These are phyloP conservation scores for Stentor roeselii DNA, from an alignment of 73 alveolate genomes.

Conservation along the genomic window DNA sequence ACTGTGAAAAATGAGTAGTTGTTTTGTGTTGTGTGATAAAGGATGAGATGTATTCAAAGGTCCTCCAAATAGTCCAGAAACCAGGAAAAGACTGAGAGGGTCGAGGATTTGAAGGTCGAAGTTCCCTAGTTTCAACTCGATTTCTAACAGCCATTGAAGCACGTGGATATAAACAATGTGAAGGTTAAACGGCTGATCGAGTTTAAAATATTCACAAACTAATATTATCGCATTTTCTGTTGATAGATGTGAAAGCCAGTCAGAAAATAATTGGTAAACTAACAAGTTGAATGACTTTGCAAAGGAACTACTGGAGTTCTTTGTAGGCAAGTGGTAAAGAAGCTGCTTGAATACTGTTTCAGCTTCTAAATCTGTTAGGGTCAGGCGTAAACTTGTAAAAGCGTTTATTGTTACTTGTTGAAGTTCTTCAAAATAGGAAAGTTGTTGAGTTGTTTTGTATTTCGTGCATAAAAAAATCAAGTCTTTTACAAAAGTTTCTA, in stretches of 20 bases:
- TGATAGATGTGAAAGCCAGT: constrained; percentile 16
- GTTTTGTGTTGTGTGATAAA: neutral
- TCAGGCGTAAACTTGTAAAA: neutral
- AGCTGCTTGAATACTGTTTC: neutral
- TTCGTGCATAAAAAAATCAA: neutral
- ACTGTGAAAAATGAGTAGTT: neutral
- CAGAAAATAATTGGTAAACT: constrained; percentile 12
- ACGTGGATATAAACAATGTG: neutral
- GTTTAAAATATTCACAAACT: neutral
- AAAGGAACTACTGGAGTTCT: neutral
- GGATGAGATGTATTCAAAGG: constrained; percentile 18
- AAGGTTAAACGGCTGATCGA: neutral
- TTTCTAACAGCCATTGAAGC: neutral
- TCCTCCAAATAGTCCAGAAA: neutral
- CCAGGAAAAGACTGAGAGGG: neutral
- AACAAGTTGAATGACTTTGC: neutral
- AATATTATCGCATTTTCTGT: neutral
- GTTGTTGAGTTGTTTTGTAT: constrained; percentile 1
- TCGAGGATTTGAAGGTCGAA: neutral
- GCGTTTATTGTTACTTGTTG: neutral
- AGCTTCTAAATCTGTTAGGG: neutral
- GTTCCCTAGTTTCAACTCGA: neutral
- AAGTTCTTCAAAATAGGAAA: constrained; percentile 15
- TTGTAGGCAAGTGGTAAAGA: neutral
- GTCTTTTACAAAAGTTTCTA: neutral